Percentiles rank a stretch among this genome's conserved stretches.
phyloP scores from a whole-genome alignment of 805 yeast genomes.

The Ogataea polymorpha region DNA sequence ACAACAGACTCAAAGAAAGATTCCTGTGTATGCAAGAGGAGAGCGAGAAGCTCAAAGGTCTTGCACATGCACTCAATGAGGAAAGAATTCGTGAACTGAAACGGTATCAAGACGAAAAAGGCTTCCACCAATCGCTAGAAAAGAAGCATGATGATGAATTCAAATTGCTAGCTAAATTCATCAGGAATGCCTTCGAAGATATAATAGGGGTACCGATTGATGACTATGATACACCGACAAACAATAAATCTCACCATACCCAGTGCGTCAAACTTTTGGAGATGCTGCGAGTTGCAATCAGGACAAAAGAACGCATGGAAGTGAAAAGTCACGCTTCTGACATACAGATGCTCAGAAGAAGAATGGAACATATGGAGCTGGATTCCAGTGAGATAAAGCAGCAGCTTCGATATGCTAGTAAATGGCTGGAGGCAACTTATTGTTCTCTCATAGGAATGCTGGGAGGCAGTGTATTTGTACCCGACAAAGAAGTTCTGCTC shows the following conservation, averaged over 20 bases:
- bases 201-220: not conserved
- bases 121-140: not conserved
- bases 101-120: not conserved
- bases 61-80: not conserved
- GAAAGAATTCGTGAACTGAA: not conserved
- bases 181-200: not conserved
- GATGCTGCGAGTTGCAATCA: not conserved
- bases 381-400: not conserved
- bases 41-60: not conserved
- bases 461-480: conserved; percentile 3
- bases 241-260: not conserved
- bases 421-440: conserved; percentile 11
- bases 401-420: not conserved
- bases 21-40: not conserved
- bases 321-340: conserved; percentile 3
- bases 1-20: not conserved
- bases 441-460: conserved; percentile 4
- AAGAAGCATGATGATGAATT: not conserved
- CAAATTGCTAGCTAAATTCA: not conserved
- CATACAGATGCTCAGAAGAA: conserved; percentile 5
- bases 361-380: conserved; percentile 1
- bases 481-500: conserved; percentile 1
- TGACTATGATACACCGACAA: not conserved
- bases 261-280: not conserved
- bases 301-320: not conserved